phyloP scores from a whole-genome alignment of 495 filamentous ascomycete species.

The Penicillium cosmopolitanum region DNA sequence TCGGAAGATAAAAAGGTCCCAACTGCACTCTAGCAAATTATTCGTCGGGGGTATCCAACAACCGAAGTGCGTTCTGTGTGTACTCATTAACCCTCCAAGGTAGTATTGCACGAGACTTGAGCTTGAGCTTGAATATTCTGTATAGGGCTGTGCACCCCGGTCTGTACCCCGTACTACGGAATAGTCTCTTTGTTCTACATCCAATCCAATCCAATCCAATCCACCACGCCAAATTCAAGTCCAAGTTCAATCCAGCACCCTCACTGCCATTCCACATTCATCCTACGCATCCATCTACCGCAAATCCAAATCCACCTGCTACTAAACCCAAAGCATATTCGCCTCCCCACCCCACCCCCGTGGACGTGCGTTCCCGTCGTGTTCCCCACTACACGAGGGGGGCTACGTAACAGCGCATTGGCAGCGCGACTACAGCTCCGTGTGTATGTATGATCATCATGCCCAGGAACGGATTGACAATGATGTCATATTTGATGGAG shows the following conservation, averaged over 20 bases:
- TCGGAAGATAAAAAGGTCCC: background rate
- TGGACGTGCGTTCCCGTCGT: constrained; percentile 15
- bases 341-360: constrained; percentile 9
- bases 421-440: background rate
- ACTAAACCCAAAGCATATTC: background rate
- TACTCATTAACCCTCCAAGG: too few relatives aligned
- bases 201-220: too few relatives aligned
- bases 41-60: too few relatives aligned
- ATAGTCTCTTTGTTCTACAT: too few relatives aligned
- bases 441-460: background rate
- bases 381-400: background rate
- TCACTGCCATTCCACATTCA: background rate
- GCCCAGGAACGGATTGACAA: constrained; percentile 11
- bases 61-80: too few relatives aligned
- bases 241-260: background rate
- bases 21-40: too few relatives aligned
- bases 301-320: background rate
- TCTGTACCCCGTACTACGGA: too few relatives aligned
- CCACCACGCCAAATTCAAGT: too few relatives aligned
- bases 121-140: too few relatives aligned
- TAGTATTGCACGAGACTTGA: too few relatives aligned
- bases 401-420: constrained; percentile 23
- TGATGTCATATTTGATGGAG: constrained; percentile 19
- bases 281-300: background rate
- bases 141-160: too few relatives aligned